phyloP scores from a whole-genome alignment of 2,329 filamentous ascomycete genomes.

The Microcyclosporella mali region DNA sequence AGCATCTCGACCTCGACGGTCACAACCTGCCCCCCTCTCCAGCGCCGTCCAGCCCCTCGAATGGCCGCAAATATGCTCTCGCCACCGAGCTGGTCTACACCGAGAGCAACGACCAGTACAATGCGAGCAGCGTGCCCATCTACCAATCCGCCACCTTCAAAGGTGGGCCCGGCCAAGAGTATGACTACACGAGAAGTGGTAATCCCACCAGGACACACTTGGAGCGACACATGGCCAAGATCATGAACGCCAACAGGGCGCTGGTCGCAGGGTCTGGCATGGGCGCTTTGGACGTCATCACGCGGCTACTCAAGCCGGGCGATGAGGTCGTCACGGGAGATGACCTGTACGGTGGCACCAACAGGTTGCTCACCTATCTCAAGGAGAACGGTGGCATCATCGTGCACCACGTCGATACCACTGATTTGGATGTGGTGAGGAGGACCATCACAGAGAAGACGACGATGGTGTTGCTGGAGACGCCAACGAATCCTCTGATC shows the following conservation, averaged over 20 bases:
- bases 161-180: conserved; percentile 74
- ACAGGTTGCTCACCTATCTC: conserved; percentile 87
- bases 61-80: conserved; percentile 81
- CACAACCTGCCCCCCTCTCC: conserved; percentile 86
- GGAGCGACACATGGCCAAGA: conserved; percentile 94
- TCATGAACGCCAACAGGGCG: conserved; percentile 90
- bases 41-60: conserved; percentile 81
- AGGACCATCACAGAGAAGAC: conserved; percentile 71
- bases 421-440: conserved; percentile 63
- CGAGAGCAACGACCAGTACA: conserved; percentile 94
- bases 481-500: conserved; percentile 94
- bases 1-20: conserved; percentile 68
- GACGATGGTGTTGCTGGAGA: conserved; percentile 91
- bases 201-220: conserved; percentile 95
- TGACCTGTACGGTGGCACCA: conserved; percentile 92
- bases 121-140: conserved; percentile 90
- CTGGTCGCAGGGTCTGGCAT: conserved; percentile 94
- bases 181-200: conserved; percentile 96
- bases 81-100: conserved; percentile 96
- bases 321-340: conserved; percentile 97
- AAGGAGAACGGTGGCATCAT: conserved; percentile 83
- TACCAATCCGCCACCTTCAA: conserved; percentile 99
- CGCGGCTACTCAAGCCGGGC: conserved; percentile 78
- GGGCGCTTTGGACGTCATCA: conserved; percentile 95
- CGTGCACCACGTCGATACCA: conserved; percentile 96